Base-by-base conservation (phyloP, 2,329 filamentous ascomycete genomes). In the Fusarium euwallaceae region DNA sequence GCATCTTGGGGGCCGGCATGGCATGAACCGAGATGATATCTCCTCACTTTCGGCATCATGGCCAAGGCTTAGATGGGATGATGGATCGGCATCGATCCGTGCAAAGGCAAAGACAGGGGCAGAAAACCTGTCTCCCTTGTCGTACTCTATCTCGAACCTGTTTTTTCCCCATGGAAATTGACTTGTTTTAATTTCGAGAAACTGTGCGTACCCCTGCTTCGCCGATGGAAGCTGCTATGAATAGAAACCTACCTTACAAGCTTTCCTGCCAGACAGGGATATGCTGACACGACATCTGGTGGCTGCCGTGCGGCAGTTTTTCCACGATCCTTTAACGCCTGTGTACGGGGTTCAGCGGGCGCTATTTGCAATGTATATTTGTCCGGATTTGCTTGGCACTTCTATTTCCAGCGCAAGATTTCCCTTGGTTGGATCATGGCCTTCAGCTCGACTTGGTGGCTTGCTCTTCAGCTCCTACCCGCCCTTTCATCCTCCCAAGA, bases 191-290 rank as follows among this genome's bases (percentile, higher is more conserved):
- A 51, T 43, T 43, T 61, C 61, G 56, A 45, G 53, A 29, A 53
- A 22, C 61, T 48, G 55, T 73, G 66, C 58, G 34, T 34, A 71
- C 61, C 71, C 56, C 70, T 43, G 56, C 56, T 53, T 53, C 22
- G 53, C 17, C 39, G 24, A 51, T 45, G 41, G 36, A 22, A 24
- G 59, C 32, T 69, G 36, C 71, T 73, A 73, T 74, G 32, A 72
- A 74, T 74, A 73, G 71, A 29, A 71, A 53, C 63, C 27, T 37
- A 27, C 24, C 37, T 61, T 56, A 62, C 53, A 73, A 69, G 71
- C 71, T 48, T 64, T 74, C 64, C 60, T 72, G 60, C 64, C 71
- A 71, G 64, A 60, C 71, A 67, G 37, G 71, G 71, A 56, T 71
- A 24, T 55, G 48, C 37, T 64, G 63, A 53, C 73, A 66, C 62